These are phyloP conservation scores for Neofusicoccum sp. DNA, from an alignment of 2,329 filamentous ascomycete species.

Conservation along the genomic window DNA sequence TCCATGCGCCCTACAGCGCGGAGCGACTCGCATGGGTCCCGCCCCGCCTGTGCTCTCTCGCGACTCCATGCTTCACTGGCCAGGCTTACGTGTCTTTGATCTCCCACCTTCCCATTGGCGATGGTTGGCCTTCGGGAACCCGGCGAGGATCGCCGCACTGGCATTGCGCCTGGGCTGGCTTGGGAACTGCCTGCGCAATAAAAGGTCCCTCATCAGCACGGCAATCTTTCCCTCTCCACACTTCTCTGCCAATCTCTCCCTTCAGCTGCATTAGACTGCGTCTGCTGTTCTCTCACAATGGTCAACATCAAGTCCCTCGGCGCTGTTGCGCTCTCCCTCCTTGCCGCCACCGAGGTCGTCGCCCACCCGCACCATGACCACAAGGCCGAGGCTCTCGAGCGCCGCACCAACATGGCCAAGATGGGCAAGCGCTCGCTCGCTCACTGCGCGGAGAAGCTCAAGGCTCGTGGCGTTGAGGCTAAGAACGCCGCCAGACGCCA, in stretches of 20 bases:
- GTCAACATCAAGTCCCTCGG: conserved; percentile 21
- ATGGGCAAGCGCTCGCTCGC: conserved; percentile 26
- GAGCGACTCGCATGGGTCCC: neutral
- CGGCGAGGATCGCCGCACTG: neutral
- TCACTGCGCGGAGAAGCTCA: conserved; percentile 41
- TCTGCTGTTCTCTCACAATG: neutral
- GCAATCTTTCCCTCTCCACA: neutral
- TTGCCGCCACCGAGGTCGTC: conserved; percentile 29
- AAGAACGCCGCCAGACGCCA: conserved; percentile 44
- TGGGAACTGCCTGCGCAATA: neutral
- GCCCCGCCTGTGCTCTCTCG: neutral
- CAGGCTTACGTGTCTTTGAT: conserved; percentile 8
- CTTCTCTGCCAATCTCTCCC: neutral
- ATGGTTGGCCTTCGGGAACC: neutral
- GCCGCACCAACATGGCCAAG: conserved; percentile 32
- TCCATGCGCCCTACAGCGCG: neutral
- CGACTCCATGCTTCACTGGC: neutral
- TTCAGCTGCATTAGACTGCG: neutral
- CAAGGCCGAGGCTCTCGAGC: conserved; percentile 35
- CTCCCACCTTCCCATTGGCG: neutral
- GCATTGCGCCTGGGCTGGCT: neutral
- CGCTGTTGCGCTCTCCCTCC: conserved; percentile 21
- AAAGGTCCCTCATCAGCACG: neutral
- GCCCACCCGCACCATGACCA: conserved; percentile 43
- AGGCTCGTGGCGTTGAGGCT: conserved; percentile 40